These are phyloP conservation scores for Didymella pinodella DNA, from an alignment of 2,329 filamentous ascomycete genomes.

Conservation along the genomic window DNA sequence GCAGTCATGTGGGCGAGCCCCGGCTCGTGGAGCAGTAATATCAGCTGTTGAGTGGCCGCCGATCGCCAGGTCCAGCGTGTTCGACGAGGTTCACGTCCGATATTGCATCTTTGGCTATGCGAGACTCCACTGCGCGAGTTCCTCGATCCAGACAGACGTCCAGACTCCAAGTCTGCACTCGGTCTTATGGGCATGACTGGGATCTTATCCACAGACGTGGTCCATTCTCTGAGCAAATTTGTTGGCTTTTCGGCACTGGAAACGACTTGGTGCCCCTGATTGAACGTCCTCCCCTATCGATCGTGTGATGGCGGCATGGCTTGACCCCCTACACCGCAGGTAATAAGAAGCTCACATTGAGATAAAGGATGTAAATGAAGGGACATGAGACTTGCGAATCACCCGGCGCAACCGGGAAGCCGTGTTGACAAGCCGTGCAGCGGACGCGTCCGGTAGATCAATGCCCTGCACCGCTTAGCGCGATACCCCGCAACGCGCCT, in stretches of 20 bases:
- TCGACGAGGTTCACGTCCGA: too few relatives aligned
- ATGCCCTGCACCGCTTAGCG: conserved; percentile 2
- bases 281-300: neutral
- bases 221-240: neutral
- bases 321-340: too few relatives aligned
- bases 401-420: neutral
- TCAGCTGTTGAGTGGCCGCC: too few relatives aligned
- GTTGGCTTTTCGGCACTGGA: neutral
- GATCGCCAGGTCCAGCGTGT: too few relatives aligned
- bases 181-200: too few relatives aligned
- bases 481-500: conserved; percentile 14
- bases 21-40: too few relatives aligned
- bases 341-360: neutral
- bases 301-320: neutral
- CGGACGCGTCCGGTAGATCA: conserved; percentile 4
- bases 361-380: neutral
- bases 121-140: too few relatives aligned
- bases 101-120: too few relatives aligned
- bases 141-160: too few relatives aligned
- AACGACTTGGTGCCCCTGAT: neutral
- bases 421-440: conserved; percentile 5
- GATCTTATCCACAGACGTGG: too few relatives aligned
- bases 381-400: neutral
- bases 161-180: too few relatives aligned
- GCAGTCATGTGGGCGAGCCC: too few relatives aligned